Base-by-base conservation (phyloP, 345 rosid genomes). In the Viola odorata region DNA sequence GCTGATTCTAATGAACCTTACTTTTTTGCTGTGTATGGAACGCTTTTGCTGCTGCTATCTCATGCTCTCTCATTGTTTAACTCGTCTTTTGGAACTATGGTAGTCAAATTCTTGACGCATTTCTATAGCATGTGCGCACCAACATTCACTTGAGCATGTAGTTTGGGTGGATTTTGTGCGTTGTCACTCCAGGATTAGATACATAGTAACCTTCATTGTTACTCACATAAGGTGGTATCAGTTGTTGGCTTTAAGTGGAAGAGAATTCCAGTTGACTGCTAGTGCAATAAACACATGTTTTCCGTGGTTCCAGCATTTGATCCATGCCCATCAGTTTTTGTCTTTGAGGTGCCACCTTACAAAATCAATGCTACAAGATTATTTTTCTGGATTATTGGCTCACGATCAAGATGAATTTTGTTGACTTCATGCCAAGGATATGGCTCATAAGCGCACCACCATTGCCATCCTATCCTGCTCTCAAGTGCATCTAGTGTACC, bases 291-390 rank as follows among this genome's bases (percentile, higher is more conserved):
- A 60, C 14, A 44, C 11, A 1, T 62, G 63, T 53, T 53, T 36
- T 61, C 50, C 55, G 14, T 40, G 63, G 15, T 41, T 73, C 63
- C 65, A 58, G 53, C 55, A 52, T 65, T 69, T 47, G 51, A n/a
- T 55, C 68, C 60, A 38, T 37, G 6, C 41, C 17, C 45, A 36
- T 37, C 41, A 41, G 32, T 6, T 44, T 60, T 65, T 41, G 52
- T 41, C 8, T 56, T 61, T 68, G 57, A 59, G 37, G 40, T 45
- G 64, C 63, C 45, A 66, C 32, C 32, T 23, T 23, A 23, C 32
- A 23, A 23, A 23, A 23, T 23, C 32, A 23, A 23, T 23, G 32
- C 32, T 23, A 23, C 32, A 23, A 23, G 32, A 23, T 23, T 23
- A 23, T 23, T 23, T 23, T 23, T 23, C 32, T 23, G 32, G 32